A percentile compares a stretch with the other conserved stretches of the same genome.
These are phyloP conservation scores for Chlorociboria aeruginascens DNA, from an alignment of 495 filamentous ascomycete genomes.

Conservation along the genomic window DNA sequence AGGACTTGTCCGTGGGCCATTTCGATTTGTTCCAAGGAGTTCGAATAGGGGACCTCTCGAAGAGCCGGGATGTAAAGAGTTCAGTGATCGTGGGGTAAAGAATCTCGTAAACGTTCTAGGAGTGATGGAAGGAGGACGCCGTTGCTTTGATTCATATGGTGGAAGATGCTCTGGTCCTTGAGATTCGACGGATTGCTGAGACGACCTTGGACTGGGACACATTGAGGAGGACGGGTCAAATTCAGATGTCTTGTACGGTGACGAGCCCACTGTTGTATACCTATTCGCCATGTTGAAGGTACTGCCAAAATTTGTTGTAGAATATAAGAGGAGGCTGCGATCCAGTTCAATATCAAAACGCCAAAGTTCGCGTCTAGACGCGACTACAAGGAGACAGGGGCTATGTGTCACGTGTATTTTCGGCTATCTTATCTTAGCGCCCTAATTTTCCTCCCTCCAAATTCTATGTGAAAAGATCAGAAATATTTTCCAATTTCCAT, in stretches of 20 bases:
- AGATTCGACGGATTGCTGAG: neutral
- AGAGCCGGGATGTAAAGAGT: constrained; percentile 23
- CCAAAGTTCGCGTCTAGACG: neutral
- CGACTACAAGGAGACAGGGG: too few relatives aligned
- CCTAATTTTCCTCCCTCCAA: too few relatives aligned
- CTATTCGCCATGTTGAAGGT: neutral
- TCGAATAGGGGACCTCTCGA: constrained; percentile 54
- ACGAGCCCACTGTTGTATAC: neutral
- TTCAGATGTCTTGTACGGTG: neutral
- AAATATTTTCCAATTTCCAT: neutral
- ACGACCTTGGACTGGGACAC: neutral
- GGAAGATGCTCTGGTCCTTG: neutral
- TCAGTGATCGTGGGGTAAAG: constrained; percentile 53
- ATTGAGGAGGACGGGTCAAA: neutral
- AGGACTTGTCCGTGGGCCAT: constrained; percentile 34
- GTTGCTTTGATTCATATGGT: constrained; percentile 24
- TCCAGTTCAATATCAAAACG: neutral
- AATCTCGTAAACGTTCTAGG: constrained; percentile 68
- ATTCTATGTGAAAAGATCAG: too few relatives aligned
- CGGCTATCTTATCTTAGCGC: too few relatives aligned
- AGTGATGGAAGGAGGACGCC: constrained; percentile 45
- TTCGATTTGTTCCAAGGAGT: constrained; percentile 52
- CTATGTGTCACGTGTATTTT: too few relatives aligned
- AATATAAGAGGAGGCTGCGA: too few relatives aligned
- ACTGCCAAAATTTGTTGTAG: too few relatives aligned